Base-by-base conservation (phyloP, 495 filamentous ascomycete genomes). In the Lichina pygmaea region DNA sequence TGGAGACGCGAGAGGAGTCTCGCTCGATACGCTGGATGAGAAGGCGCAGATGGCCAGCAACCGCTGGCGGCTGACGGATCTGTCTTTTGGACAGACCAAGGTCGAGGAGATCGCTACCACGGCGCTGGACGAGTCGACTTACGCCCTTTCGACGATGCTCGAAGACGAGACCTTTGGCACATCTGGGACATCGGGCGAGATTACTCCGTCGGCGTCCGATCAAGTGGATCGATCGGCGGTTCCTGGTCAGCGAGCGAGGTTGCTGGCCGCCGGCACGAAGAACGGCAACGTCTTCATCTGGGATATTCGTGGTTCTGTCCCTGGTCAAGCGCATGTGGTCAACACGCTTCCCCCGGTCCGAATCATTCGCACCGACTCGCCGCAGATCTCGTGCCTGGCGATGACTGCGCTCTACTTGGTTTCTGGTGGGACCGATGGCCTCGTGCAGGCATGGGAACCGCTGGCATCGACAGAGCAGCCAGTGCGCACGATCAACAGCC, bases 381-480 rank as follows among this genome's bases (percentile, higher is more conserved):
- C 89, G 0, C 68, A 81, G 51, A 73, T 97, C 9, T 78, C 86
- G 8, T 82, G 72, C 51, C 59, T 97, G n/a, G 89, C 77, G 6
- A 56, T 93, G 16, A 81, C 85, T 2, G 83, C 85, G 9, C 65
- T 95, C 7, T 84, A 86, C 53, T 59, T 97, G 30, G 77, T 94
- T 2, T 83, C 93, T 57, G 89, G 89, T 31, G 89, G 89, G 40
- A 92, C 81, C 51, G 89, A 97, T 57, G 86, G 89, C 8, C 71
- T 95, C 7, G 86, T 95, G 7, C 89, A 95, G 55, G 81, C 83
- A 6, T 97, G 91, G 91, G 89, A 97, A 64, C 84, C 81, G 16
- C 61, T 97, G 24, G 83, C 78, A 2, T 95, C 89, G 0, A 78
- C 69, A 6, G 62, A 70, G 8, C 70, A 74, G 24, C 84, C 86